phyloP scores from a whole-genome alignment of 352 stramenopile genomes.

The Saprolegnia diclina region DNA sequence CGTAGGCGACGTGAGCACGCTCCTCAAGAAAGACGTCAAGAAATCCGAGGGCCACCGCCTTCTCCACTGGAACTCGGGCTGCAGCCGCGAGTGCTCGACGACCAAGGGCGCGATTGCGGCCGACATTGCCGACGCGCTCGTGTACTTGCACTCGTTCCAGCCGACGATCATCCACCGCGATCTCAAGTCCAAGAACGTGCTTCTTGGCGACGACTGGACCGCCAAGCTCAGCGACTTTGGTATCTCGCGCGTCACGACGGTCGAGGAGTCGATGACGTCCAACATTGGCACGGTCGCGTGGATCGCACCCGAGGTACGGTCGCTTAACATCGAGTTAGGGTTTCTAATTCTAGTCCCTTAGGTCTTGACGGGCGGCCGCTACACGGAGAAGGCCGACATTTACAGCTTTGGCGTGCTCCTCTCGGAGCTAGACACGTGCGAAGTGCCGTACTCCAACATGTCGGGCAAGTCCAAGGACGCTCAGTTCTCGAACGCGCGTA shows the following conservation, averaged over 20 bases:
- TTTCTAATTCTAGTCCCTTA: neutral
- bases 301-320: slow-evolving; percentile 46
- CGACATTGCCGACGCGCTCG: slow-evolving; percentile 45
- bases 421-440: slow-evolving; percentile 20
- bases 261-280: slow-evolving; percentile 38
- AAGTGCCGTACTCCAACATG: slow-evolving; percentile 24
- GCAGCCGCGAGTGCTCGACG: neutral
- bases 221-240: slow-evolving; percentile 73
- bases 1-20: slow-evolving; percentile 18
- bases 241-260: slow-evolving; percentile 40
- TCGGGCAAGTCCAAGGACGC: slow-evolving; percentile 16
- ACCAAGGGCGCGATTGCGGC: slow-evolving; percentile 38
- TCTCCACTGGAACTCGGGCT: slow-evolving; percentile 15
- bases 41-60: slow-evolving; percentile 13
- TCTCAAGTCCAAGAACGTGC: slow-evolving; percentile 45
- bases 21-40: slow-evolving; percentile 24
- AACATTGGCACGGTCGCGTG: slow-evolving; percentile 53
- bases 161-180: slow-evolving; percentile 43
- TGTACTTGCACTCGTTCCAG: slow-evolving; percentile 48
- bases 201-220: slow-evolving; percentile 46
- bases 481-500: slow-evolving; percentile 25
- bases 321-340: neutral
- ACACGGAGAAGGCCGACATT: slow-evolving; percentile 28
- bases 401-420: slow-evolving; percentile 28
- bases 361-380: slow-evolving; percentile 23